These are phyloP conservation scores for Aaosphaeria pasadenensis DNA, from an alignment of 2,329 filamentous ascomycete species.

Conservation along the genomic window DNA sequence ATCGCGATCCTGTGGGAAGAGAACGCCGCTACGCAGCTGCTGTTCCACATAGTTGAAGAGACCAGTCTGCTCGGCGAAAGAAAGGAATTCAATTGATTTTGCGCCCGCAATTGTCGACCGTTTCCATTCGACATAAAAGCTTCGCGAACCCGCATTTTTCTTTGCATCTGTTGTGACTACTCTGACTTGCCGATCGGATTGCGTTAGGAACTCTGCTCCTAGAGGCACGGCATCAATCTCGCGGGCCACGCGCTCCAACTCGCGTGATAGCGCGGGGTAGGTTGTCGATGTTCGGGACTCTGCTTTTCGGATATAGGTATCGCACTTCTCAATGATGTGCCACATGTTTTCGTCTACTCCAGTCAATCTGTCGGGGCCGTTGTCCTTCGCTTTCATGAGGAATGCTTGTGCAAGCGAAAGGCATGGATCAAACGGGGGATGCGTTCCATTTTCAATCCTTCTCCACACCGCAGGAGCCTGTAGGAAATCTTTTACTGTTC, in stretches of 20 bases:
- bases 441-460: background rate
- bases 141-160: background rate
- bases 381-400: background rate
- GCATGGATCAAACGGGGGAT: background rate
- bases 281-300: background rate
- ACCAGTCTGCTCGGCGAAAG: background rate
- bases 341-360: background rate
- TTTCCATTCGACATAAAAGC: background rate
- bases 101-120: background rate
- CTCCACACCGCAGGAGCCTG: constrained; percentile 2
- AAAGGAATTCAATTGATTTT: background rate
- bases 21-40: background rate
- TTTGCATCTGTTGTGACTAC: background rate
- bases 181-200: background rate
- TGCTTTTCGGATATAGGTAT: background rate
- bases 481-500: constrained; percentile 5
- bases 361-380: background rate
- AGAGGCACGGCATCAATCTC: background rate
- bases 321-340: background rate
- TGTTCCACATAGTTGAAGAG: background rate
- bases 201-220: background rate
- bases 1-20: background rate
- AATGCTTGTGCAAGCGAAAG: background rate
- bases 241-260: background rate
- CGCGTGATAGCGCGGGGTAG: background rate